A percentile compares a stretch with the other conserved stretches of the same genome.
These are phyloP conservation scores for Aspergillus sp. DNA, from an alignment of 2,329 filamentous ascomycete species.

Conservation along the genomic window DNA sequence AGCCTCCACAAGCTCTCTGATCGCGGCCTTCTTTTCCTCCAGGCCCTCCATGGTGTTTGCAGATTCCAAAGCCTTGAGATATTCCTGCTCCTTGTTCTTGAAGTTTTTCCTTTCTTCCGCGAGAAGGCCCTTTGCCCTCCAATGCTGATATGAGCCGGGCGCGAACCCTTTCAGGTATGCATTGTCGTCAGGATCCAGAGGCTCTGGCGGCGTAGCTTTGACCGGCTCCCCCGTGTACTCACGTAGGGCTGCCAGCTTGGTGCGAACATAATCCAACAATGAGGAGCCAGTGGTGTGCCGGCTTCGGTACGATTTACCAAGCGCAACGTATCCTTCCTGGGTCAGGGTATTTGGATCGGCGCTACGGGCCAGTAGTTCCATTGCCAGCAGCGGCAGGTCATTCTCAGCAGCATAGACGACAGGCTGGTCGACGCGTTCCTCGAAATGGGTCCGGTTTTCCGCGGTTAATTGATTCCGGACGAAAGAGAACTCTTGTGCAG, in stretches of 20 bases:
- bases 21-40: constrained; percentile 60
- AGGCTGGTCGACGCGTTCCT: constrained; percentile 62
- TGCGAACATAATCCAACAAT: constrained; percentile 65
- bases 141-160: constrained; percentile 65
- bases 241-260: constrained; percentile 56
- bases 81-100: constrained; percentile 38
- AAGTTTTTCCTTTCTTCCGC: constrained; percentile 42
- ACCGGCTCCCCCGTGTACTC: constrained; percentile 47
- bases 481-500: constrained; percentile 19
- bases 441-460: constrained; percentile 56
- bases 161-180: constrained; percentile 57
- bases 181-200: constrained; percentile 48
- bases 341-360: constrained; percentile 68
- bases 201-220: constrained; percentile 16
- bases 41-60: constrained; percentile 30
- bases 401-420: constrained; percentile 63
- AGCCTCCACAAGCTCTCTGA: constrained; percentile 56
- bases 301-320: not conserved
- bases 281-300: constrained; percentile 33
- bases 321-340: constrained; percentile 33
- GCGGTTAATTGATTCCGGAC: constrained; percentile 45
- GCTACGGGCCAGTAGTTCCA: constrained; percentile 65
- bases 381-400: constrained; percentile 57
- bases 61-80: constrained; percentile 19
- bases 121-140: constrained; percentile 51